phyloP scores from a whole-genome alignment of 2,329 filamentous ascomycete genomes.

The Pestalotiopsis sp. region DNA sequence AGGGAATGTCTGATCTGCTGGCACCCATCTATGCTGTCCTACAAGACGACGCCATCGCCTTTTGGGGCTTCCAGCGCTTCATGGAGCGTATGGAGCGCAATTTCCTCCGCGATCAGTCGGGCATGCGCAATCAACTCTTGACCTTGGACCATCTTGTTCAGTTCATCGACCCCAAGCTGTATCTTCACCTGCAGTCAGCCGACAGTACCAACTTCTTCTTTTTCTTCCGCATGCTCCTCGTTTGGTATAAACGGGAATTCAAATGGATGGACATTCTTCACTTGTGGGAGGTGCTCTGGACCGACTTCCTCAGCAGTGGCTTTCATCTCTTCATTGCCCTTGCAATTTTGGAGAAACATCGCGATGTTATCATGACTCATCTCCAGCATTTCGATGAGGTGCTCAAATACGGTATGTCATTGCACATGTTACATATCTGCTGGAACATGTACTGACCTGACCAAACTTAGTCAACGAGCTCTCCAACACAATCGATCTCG shows the following conservation, averaged over 20 bases:
- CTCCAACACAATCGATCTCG: conserved; percentile 87
- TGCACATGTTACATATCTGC: neutral
- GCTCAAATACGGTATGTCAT: conserved; percentile 80
- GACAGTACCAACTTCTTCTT: conserved; percentile 99
- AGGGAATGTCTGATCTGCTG: conserved; percentile 97
- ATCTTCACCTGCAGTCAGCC: conserved; percentile 82
- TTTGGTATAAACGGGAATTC: conserved; percentile 99
- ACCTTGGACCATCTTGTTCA: conserved; percentile 94
- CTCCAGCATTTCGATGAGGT: conserved; percentile 95
- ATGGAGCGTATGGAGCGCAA: conserved; percentile 99
- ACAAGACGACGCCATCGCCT: conserved; percentile 95
- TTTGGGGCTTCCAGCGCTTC: conserved; percentile 94
- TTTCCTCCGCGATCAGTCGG: conserved; percentile 91
- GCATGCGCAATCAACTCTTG: conserved; percentile 89
- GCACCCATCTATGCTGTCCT: conserved; percentile 96
- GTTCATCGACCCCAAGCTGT: conserved; percentile 94
- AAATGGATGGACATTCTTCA: conserved; percentile 83
- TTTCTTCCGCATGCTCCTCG: conserved; percentile 98
- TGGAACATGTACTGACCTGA: neutral
- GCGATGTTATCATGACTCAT: conserved; percentile 95
- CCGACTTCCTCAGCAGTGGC: conserved; percentile 82
- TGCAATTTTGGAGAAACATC: conserved; percentile 91
- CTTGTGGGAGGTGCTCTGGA: conserved; percentile 94
- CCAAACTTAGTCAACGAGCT: conserved; percentile 79
- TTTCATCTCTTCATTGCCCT: conserved; percentile 95